phyloP scores from a whole-genome alignment of 2,329 filamentous ascomycete genomes.

The Fusarium agapanthi region DNA sequence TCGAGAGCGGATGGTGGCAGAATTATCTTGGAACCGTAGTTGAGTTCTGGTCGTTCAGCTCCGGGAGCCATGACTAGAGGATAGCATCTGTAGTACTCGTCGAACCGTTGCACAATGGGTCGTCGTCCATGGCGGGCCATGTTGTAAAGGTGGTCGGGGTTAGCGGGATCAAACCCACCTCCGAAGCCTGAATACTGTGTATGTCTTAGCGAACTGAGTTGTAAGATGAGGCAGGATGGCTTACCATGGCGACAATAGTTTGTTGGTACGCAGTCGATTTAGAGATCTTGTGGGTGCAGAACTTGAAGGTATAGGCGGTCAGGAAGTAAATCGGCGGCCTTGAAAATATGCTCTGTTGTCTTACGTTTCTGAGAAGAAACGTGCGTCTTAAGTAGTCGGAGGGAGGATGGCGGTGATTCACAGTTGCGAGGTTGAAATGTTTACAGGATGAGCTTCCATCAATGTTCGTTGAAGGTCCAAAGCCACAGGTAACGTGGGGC shows the following conservation, averaged over 20 bases:
- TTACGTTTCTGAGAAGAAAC: not conserved
- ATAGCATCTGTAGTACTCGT: slow-evolving; percentile 98
- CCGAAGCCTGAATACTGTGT: slow-evolving; percentile 51
- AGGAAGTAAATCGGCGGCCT: not conserved
- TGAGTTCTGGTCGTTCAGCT: slow-evolving; percentile 85
- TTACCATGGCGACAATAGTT: slow-evolving; percentile 34
- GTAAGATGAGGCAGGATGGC: not conserved
- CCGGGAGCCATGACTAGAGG: slow-evolving; percentile 94
- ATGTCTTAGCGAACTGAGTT: not conserved
- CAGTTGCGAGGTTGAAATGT: slow-evolving; percentile 5
- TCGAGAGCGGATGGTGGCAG: slow-evolving; percentile 95
- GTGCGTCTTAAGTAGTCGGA: not conserved
- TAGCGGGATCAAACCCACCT: slow-evolving; percentile 56
- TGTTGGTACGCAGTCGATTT: not conserved
- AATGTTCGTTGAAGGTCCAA: slow-evolving; percentile 19
- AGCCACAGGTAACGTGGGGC: slow-evolving; percentile 32
- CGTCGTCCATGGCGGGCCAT: slow-evolving; percentile 58
- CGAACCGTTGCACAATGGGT: slow-evolving; percentile 78
- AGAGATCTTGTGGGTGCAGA: slow-evolving; percentile 9
- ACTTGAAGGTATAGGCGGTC: slow-evolving; percentile 27
- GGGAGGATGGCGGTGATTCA: not conserved
- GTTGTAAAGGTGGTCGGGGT: slow-evolving; percentile 60
- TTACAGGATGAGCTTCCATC: slow-evolving; percentile 16
- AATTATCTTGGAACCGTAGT: slow-evolving; percentile 97
- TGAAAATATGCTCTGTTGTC: not conserved